These are phyloP conservation scores for Echium plantagineum DNA, from an alignment of 257 asterid species.

Conservation along the genomic window DNA sequence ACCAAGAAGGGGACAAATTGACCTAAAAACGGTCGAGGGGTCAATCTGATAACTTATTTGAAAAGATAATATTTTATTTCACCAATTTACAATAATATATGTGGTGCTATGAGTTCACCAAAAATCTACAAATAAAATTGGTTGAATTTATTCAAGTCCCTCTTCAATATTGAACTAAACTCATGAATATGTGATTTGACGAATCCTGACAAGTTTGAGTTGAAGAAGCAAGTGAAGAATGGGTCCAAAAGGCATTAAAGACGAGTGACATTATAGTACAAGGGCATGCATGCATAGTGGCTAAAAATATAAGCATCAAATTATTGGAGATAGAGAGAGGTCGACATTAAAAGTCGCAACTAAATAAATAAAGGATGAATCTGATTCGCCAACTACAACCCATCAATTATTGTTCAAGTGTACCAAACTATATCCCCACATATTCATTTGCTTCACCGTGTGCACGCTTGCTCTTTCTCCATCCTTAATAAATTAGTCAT, in stretches of 20 bases:
- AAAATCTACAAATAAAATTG: no score
- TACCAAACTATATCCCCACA: background rate
- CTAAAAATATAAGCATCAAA: no score
- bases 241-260: background rate
- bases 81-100: no score
- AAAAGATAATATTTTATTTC: no score
- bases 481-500: no score
- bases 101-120: no score
- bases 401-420: background rate
- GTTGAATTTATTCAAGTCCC: no score
- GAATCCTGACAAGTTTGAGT: background rate
- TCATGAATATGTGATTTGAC: no score
- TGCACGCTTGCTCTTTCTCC: background rate
- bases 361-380: background rate
- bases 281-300: background rate
- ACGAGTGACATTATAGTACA: background rate
- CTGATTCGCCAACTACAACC: background rate
- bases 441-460: background rate
- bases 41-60: no score
- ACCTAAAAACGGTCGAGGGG: no score
- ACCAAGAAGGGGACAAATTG: no score
- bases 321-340: background rate
- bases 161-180: no score
- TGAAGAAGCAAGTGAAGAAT: background rate
- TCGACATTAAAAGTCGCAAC: background rate